phyloP scores from a whole-genome alignment of 805 yeast species.

The Candida sakaeoensis region DNA sequence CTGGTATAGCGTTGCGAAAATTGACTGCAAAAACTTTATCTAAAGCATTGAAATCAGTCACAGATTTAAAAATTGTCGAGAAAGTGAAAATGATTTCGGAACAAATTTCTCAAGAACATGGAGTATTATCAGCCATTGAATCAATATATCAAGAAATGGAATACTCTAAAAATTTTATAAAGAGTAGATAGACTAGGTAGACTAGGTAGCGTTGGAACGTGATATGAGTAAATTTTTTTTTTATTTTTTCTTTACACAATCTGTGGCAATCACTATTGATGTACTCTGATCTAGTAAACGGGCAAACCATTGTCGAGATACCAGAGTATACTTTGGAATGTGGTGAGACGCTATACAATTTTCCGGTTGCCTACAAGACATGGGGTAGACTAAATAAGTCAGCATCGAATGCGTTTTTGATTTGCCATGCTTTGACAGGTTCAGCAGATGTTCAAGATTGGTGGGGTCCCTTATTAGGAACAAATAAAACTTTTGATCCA shows the following conservation, averaged over 20 bases:
- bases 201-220: not conserved
- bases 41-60: slow-evolving; percentile 65
- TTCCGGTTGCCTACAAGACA: slow-evolving; percentile 92
- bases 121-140: slow-evolving; percentile 73
- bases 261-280: slow-evolving; percentile 1
- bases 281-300: slow-evolving; percentile 34
- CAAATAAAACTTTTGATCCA: slow-evolving; percentile 86
- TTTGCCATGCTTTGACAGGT: slow-evolving; percentile 95
- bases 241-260: not conserved
- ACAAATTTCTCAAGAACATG: slow-evolving; percentile 68
- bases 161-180: slow-evolving; percentile 61
- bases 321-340: slow-evolving; percentile 77
- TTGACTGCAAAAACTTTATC: slow-evolving; percentile 61
- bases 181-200: slow-evolving; percentile 14
- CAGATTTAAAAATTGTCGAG: slow-evolving; percentile 59
- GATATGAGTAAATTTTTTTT: not conserved
- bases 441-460: slow-evolving; percentile 94
- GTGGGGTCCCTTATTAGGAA: slow-evolving; percentile 97
- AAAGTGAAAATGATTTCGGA: slow-evolving; percentile 64
- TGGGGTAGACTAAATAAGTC: slow-evolving; percentile 83
- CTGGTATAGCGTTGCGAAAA: slow-evolving; percentile 68
- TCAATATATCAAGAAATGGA: slow-evolving; percentile 76
- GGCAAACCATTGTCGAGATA: slow-evolving; percentile 74
- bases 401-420: slow-evolving; percentile 77
- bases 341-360: slow-evolving; percentile 65